Evolutionary conservation across 768 basidiomycete species (phyloP), one percentile per base, ranked within the genome.

Genomic region (Boletus speciosus): DNA sequence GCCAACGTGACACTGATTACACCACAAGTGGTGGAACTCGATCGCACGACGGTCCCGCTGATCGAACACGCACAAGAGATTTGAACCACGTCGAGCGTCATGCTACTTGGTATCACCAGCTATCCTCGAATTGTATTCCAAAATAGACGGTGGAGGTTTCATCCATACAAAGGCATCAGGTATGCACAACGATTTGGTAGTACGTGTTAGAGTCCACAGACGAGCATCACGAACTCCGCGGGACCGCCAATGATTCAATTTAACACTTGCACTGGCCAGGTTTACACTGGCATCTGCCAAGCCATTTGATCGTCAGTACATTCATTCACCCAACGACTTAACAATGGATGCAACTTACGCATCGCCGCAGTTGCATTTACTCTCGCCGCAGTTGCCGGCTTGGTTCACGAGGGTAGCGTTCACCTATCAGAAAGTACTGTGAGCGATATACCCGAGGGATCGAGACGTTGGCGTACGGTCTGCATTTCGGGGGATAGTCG

Each of bases 251-350:
- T 10, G 10, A 31, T 46, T 3, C 29, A 59, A 31, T 46, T 3
- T 34, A 59, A n/a, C 59, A 60, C 35, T 60, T 55, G 59, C 59
- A 60, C 34, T 60, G 2, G 14, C 38, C 48, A 12, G 49, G 5
- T 3, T 59, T 54, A 55, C 61, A 63, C 36, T 64, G 14, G 54
- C 62, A 64, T 6, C 62, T 63, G 35, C 16, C 2, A 16, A 44
- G 7, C 10, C 36, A 1, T 14, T 39, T 23, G 10, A n/a, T 29
- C 9, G 0, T 60, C 25, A 57, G 47, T 38, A 42, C 14, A 4
- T 21, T 6, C 8, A 1, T n/a, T 1, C 6, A 19, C 1, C 8
- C 40, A 16, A 27, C 23, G 6, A 39, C 11, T 10, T 36, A 8
- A 45, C 11, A 12, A 7, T 8, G 11, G 14, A 12, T 27, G 14